phyloP scores from a whole-genome alignment of 2,329 filamentous ascomycete genomes.

The Colletotrichum liriopes region DNA sequence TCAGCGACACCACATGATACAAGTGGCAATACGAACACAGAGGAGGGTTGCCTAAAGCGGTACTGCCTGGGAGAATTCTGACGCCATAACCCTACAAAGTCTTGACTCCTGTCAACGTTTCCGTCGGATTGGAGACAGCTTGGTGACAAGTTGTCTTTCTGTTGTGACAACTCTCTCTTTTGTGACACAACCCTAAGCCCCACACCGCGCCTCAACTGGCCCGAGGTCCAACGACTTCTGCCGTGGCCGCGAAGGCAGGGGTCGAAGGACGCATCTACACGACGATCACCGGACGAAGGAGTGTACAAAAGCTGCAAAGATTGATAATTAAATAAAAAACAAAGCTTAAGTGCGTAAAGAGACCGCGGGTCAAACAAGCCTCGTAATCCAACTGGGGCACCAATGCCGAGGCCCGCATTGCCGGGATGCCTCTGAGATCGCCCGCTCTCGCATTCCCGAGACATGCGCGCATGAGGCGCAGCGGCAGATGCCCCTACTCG shows the following conservation, averaged over 20 bases:
- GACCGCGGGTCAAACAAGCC: conserved; percentile 16
- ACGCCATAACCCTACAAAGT: conserved; percentile 25
- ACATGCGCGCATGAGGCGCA: conserved; percentile 32
- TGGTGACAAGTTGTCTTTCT: conserved; percentile 26
- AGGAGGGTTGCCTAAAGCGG: conserved; percentile 28
- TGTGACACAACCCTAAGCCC: conserved; percentile 13
- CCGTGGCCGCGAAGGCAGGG: neutral
- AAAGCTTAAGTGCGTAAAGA: neutral
- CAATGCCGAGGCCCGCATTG: conserved; percentile 40
- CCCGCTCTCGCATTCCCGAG: conserved; percentile 37
- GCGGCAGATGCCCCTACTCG: conserved; percentile 32
- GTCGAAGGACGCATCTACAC: neutral
- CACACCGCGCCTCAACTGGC: neutral
- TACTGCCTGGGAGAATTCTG: conserved; percentile 28
- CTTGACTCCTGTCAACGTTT: conserved; percentile 35
- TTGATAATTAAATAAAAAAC: neutral
- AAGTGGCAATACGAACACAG: conserved; percentile 10
- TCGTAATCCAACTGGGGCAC: conserved; percentile 13
- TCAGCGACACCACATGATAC: conserved; percentile 38
- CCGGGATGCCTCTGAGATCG: conserved; percentile 33
- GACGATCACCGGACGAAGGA: neutral
- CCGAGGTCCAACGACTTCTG: conserved; percentile 18
- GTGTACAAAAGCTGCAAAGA: neutral
- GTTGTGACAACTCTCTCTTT: conserved; percentile 16
- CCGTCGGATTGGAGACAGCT: conserved; percentile 29